Evolutionary conservation across 225 moss, liverwort and hornwort species (phyloP).

Genomic region (Physcomitrellopsis africana): DNA sequence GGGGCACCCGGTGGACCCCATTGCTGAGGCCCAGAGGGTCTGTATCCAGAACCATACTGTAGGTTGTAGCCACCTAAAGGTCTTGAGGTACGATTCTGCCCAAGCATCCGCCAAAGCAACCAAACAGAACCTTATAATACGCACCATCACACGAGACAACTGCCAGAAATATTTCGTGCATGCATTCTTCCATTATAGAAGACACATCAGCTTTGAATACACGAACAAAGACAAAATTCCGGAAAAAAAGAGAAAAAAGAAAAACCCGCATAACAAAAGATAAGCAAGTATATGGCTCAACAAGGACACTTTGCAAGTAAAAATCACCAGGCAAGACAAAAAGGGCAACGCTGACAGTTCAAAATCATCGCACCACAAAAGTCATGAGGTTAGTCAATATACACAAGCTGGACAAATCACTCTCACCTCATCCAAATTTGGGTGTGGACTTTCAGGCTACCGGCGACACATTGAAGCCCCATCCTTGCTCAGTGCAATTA

Average conservation of each 20-base stretch:
- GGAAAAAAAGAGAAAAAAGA: slow-evolving; percentile 2
- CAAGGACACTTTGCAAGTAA: slow-evolving; percentile 47
- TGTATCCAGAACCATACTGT: slow-evolving; percentile 80
- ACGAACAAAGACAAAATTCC: slow-evolving; percentile 26
- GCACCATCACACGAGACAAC: slow-evolving; percentile 21
- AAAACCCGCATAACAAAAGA: slow-evolving; percentile 24
- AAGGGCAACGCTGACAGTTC: slow-evolving; percentile 35
- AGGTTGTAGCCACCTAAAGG: slow-evolving; percentile 83
- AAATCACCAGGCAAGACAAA: slow-evolving; percentile 34
- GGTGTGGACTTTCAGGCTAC: slow-evolving; percentile 94
- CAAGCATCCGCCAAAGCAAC: slow-evolving; percentile 51
- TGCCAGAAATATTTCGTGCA: slow-evolving; percentile 21
- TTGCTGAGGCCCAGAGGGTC: slow-evolving; percentile 89
- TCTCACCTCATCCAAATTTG: slow-evolving; percentile 97
- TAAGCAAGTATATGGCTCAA: slow-evolving; percentile 33
- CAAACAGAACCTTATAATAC: slow-evolving; percentile 51
- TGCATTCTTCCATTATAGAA: not conserved
- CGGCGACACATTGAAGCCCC: slow-evolving; percentile 90
- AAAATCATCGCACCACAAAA: slow-evolving; percentile 73
- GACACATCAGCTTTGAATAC: slow-evolving; percentile 5
- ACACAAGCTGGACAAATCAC: slow-evolving; percentile 93
- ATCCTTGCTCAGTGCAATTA: slow-evolving; percentile 99
- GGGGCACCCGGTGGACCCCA: slow-evolving; percentile 96
- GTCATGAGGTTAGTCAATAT: slow-evolving; percentile 85
- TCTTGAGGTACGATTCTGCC: slow-evolving; percentile 90